phyloP scores from a whole-genome alignment of 2,329 filamentous ascomycete genomes.

The Aspergillus transmontanensis region DNA sequence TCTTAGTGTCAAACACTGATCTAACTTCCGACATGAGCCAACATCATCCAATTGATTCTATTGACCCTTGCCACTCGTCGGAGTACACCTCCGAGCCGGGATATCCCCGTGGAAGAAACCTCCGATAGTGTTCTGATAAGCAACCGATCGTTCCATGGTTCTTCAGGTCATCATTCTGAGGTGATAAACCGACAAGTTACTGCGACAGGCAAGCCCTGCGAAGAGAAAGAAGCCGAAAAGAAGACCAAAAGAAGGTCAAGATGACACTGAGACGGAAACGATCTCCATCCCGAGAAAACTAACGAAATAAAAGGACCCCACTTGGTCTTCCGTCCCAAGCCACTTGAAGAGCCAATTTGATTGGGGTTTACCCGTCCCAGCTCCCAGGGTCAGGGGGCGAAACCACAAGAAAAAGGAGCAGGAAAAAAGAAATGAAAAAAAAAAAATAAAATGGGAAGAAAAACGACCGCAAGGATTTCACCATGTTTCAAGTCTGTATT shows the following conservation, averaged over 20 bases:
- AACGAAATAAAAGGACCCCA: not conserved
- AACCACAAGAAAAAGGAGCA: not conserved
- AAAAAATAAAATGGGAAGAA: not conserved
- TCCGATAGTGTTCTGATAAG: not conserved
- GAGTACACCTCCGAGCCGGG: not conserved
- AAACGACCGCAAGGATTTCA: not conserved
- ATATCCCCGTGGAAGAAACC: not conserved
- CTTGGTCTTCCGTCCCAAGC: conserved; percentile 1
- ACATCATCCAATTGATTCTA: not conserved
- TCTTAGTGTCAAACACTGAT: not conserved
- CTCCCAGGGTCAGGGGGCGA: not conserved
- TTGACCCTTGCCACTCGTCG: not conserved
- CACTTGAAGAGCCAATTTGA: not conserved
- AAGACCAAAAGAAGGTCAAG: conserved; percentile 3
- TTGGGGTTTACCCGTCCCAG: conserved; percentile 2
- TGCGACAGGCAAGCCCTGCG: not conserved
- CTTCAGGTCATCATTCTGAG: not conserved
- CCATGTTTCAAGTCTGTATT: not conserved
- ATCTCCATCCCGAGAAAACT: conserved; percentile 4
- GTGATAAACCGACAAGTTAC: not conserved
- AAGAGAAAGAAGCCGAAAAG: not conserved
- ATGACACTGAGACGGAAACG: not conserved
- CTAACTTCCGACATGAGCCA: not conserved
- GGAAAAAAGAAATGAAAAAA: not conserved
- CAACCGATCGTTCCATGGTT: not conserved